Base-by-base conservation (phyloP, 768 basidiomycete species). In the Hygrophorus pudorinus region DNA sequence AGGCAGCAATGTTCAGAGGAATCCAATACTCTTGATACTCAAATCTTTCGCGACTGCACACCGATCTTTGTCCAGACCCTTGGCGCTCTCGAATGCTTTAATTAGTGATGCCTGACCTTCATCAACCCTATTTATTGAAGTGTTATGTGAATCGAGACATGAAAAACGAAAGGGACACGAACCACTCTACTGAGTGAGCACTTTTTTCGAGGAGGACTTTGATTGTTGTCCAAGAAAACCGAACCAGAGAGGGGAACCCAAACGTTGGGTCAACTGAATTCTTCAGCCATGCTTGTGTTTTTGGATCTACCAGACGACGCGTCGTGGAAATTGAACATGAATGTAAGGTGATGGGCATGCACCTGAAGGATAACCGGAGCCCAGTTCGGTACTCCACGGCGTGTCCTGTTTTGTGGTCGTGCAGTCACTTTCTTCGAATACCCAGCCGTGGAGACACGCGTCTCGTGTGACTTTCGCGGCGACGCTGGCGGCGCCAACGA, bases 401-500 rank as follows among this genome's bases (percentile, higher is more conserved):
- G 11, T 36, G 38, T 10, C 34, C 34, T n/a, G 35, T 28, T n/a
- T 31, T 30, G 32, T 38, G 3, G 18, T 12, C 31, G 10, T 4
- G 11, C 16, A 9, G 13, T 21, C 39, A 17, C n/a, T 48, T 4
- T 89, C 87, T 59, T 86, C 78, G 51, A 81, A 93, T 8, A 70
- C 56, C 94, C 94, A 98, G 2, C 72, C 72, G 48, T 93, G 83
- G 14, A 97, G 70, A 61, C 90, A 91, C 5, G 83, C 79, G 56
- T 98, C 94, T 45, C 94, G 72, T 0, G 93, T 97, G 20, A 94
- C 92, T 64, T 99, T 99, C 2, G 96, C 96, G 2, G 91, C 91
- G n/a, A 98, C 89, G 59, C 88, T 91, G 1, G 94, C 96, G 5
- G 96, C 96, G 16, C 90, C 85, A 47, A 99, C 96, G 48, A 99